Evolutionary conservation across 2,329 filamentous ascomycete genomes (phyloP), one percentile per base, ranked within the genome.

Genomic region (Trichoderma oligosporum): DNA sequence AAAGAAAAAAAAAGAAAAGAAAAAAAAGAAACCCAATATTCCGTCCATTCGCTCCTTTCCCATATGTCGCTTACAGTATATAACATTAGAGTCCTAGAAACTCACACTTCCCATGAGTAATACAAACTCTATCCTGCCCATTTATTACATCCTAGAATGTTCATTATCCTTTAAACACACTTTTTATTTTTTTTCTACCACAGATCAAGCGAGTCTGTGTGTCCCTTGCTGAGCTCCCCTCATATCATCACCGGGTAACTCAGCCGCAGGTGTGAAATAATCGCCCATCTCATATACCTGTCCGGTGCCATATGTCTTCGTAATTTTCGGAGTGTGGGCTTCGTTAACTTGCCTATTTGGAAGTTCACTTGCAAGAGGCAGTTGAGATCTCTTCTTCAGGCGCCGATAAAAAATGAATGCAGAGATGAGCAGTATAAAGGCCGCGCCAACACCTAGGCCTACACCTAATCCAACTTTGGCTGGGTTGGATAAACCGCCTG

Each of bases 391-490:
- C 6, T 16, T 60, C 6, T 16, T 60, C 6, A 38, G 36, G 25
- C 48, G 56, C 11, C 61, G 46, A 8, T 47, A 52, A 7, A 60
- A 58, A 18, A 55, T 47, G 2, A 46, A 45, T 4, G 53, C 41
- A 8, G 54, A 54, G 0, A 49, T 51, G 3, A 45, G 60, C 2
- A 64, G 46, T 4, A 63, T n/a, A 7, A 53, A 38, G 5, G 63
- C 59, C 0, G 42, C 59, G 4, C 42, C 54, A 4, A 60, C 16
- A 0, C 56, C 47, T 0, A 57, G 54, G 2, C 61, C 63, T 0
- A 58, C 60, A 2, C 63, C 61, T 2, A 65, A 57, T 7, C 63
- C 63, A 2, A 61, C 56, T 12, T 63, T 54, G 6, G 62, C 63
- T 11, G 61, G 62, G 4, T 42, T 57, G 1, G 62, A 64, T 4